Conservation (phyloP, 495 filamentous ascomycete species). For the Durotheca rogersii region DNA sequence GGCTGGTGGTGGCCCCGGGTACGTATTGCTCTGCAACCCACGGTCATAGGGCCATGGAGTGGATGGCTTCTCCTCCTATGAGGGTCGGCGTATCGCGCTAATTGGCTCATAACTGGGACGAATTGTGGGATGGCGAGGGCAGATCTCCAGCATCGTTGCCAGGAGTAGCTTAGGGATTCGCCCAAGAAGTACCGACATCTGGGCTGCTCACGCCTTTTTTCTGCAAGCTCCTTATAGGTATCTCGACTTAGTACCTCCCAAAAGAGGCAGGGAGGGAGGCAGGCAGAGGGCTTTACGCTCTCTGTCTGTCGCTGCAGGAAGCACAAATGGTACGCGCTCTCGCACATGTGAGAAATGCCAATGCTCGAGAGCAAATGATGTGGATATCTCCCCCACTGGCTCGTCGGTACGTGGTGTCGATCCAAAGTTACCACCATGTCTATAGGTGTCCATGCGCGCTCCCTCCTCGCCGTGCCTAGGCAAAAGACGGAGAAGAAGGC, state of each 20-base stretch:
- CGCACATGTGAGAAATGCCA: slow-evolving; percentile 31
- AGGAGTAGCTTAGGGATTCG: slow-evolving; percentile 7
- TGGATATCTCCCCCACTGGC: slow-evolving; percentile 12
- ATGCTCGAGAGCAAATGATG: too few relatives aligned
- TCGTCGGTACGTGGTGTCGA: slow-evolving; percentile 15
- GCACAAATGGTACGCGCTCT: slow-evolving; percentile 11
- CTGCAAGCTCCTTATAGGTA: slow-evolving; percentile 17
- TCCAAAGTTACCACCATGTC: slow-evolving; percentile 18
- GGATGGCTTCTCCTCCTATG: slow-evolving; percentile 16
- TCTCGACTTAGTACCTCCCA: slow-evolving; percentile 20
- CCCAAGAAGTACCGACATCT: slow-evolving; percentile 19
- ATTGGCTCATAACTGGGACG: slow-evolving; percentile 33
- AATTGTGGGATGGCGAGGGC: slow-evolving; percentile 31
- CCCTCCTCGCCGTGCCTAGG: too few relatives aligned
- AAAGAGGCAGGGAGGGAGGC: too few relatives aligned
- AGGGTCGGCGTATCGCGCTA: slow-evolving; percentile 19
- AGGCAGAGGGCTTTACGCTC: too few relatives aligned
- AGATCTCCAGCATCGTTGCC: slow-evolving; percentile 24
- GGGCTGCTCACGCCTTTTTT: slow-evolving; percentile 21
- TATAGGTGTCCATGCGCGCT: too few relatives aligned
- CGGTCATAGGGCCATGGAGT: slow-evolving; percentile 35
- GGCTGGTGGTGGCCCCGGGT: too few relatives aligned
- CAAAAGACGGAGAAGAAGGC: too few relatives aligned
- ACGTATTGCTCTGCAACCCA: slow-evolving; percentile 26
- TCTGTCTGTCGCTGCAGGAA: slow-evolving; percentile 13